phyloP scores from a whole-genome alignment of 2,329 filamentous ascomycete species.

The Apiospora koreana region DNA sequence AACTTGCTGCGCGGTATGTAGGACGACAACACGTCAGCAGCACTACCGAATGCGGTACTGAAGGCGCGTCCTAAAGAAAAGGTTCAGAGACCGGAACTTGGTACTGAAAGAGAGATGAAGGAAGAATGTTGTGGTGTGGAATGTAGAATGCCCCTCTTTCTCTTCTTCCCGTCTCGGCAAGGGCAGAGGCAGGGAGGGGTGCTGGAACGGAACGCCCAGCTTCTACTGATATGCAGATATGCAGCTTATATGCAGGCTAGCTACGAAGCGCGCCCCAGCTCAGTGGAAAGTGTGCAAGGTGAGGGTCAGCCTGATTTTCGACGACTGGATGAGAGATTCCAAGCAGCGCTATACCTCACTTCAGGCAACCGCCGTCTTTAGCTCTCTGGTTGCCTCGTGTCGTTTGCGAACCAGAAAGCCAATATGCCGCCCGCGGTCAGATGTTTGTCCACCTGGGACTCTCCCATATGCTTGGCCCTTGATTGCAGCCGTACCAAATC shows the following conservation, averaged over 20 bases:
- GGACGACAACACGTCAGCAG: neutral
- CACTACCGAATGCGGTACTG: neutral
- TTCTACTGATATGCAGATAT: neutral
- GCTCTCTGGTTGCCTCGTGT: neutral
- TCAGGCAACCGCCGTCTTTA: neutral
- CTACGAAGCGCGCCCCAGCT: neutral
- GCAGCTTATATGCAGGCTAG: neutral
- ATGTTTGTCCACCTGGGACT: neutral
- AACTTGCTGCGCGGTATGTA: neutral
- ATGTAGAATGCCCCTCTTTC: neutral
- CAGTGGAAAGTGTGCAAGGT: neutral
- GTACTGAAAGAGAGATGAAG: neutral
- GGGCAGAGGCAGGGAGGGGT: neutral
- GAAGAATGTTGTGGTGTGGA: neutral
- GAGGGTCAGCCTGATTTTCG: neutral
- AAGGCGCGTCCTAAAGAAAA: neutral
- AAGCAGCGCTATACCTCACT: neutral
- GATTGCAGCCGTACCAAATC: neutral
- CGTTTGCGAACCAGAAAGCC: neutral
- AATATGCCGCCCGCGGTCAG: neutral
- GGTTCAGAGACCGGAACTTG: neutral
- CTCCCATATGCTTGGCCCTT: neutral
- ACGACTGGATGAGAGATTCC: neutral
- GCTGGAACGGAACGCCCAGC: neutral
- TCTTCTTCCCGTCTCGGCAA: neutral